phyloP scores from a whole-genome alignment of 306 rosid genomes.

The Macrotyloma uniflorum region DNA sequence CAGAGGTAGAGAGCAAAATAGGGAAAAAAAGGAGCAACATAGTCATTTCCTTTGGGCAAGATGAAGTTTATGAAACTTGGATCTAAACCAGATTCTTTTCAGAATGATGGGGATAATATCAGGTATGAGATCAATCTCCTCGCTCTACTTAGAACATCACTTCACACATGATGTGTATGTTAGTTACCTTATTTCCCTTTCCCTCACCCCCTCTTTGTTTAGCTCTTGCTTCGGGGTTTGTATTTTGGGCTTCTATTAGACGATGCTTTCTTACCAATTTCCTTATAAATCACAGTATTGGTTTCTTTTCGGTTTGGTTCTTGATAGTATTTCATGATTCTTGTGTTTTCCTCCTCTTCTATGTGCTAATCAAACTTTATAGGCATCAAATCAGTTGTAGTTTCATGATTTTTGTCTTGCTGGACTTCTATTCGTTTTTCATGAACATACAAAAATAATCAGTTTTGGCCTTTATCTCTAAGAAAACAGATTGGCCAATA shows the following conservation, averaged over 20 bases:
- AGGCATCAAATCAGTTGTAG: neutral
- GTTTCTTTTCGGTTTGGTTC: slow-evolving; percentile 20
- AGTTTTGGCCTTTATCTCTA: neutral
- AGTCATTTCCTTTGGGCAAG: slow-evolving; percentile 39
- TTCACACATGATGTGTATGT: slow-evolving; percentile 16
- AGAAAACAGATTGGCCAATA: neutral
- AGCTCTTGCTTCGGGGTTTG: slow-evolving; percentile 16
- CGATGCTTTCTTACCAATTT: slow-evolving; percentile 17
- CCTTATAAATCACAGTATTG: neutral
- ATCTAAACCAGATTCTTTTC: slow-evolving; percentile 87
- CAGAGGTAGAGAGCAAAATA: neutral
- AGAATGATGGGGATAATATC: slow-evolving; percentile 72
- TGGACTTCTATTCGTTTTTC: slow-evolving; percentile 1
- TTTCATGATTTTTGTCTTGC: slow-evolving; percentile 7
- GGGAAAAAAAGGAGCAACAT: neutral
- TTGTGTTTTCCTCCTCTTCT: neutral
- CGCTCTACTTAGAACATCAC: slow-evolving; percentile 19
- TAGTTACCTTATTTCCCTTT: neutral
- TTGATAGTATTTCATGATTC: slow-evolving; percentile 16
- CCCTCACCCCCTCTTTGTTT: neutral
- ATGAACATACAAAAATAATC: neutral
- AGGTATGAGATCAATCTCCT: slow-evolving; percentile 49
- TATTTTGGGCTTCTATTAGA: neutral
- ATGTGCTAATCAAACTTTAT: neutral
- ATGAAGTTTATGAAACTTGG: slow-evolving; percentile 98